phyloP scores from a whole-genome alignment of 108 stramenopile genomes.

The Cyclostephanos invisitatus region DNA sequence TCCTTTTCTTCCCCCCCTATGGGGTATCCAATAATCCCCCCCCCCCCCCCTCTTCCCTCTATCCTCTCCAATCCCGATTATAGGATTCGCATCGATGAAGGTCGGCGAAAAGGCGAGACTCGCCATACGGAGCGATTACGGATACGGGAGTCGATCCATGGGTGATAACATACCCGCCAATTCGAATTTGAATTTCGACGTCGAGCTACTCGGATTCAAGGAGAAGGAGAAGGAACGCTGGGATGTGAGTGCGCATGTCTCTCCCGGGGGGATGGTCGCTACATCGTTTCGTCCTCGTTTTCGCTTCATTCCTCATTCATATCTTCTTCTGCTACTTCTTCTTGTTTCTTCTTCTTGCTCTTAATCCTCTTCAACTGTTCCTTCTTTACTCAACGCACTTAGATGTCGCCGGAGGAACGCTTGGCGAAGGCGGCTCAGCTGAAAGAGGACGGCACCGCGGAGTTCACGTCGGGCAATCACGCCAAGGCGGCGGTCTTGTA shows the following conservation, averaged over 20 bases:
- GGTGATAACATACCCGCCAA: conserved; percentile 91
- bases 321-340: neutral
- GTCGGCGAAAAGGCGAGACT: conserved; percentile 87
- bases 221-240: conserved; percentile 86
- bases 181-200: conserved; percentile 91
- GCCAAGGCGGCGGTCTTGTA: conserved; percentile 78
- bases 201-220: conserved; percentile 90
- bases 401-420: conserved; percentile 81
- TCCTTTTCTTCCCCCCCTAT: too few relatives aligned
- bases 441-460: conserved; percentile 83
- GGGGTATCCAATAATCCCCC: too few relatives aligned
- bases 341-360: neutral
- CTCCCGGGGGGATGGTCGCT: too few relatives aligned
- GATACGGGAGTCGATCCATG: conserved; percentile 84
- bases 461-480: conserved; percentile 81
- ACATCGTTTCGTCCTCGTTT: too few relatives aligned
- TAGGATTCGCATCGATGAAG: conserved; percentile 87
- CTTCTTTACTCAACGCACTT: conserved; percentile 28
- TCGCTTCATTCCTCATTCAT: neutral
- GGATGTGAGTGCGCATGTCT: conserved; percentile 56
- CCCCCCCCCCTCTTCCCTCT: neutral
- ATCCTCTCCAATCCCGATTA: conserved; percentile 8
- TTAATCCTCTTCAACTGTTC: conserved; percentile 31
- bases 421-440: conserved; percentile 73
- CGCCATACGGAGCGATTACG: conserved; percentile 82